Conservation (phyloP, 2,329 filamentous ascomycete species). For the Chlorencoelia australis region DNA sequence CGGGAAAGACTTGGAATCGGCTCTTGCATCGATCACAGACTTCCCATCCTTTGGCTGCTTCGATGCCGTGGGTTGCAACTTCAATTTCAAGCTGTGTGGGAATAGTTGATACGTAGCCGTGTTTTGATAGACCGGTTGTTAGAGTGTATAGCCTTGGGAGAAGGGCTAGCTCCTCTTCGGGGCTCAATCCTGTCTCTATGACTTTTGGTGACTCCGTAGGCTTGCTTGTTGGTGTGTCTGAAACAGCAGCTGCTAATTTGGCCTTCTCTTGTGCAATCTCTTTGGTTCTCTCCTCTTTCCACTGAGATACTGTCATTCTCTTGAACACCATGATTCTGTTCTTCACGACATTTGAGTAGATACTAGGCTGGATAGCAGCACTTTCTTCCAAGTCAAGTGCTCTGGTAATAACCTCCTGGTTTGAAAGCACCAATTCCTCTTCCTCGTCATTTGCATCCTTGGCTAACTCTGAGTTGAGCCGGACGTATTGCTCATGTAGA, state of each 20-base stretch:
- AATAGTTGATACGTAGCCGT: conserved; percentile 64
- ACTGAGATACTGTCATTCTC: conserved; percentile 62
- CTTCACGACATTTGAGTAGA: conserved; percentile 81
- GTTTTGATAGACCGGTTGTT: conserved; percentile 49
- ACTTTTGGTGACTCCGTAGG: conserved; percentile 34
- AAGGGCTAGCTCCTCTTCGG: conserved; percentile 57
- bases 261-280: conserved; percentile 31
- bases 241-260: conserved; percentile 26
- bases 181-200: conserved; percentile 60
- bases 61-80: conserved; percentile 53
- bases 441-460: conserved; percentile 41
- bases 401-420: conserved; percentile 57
- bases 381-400: conserved; percentile 72
- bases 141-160: conserved; percentile 54
- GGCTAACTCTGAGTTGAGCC: conserved; percentile 54
- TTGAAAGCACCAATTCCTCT: conserved; percentile 45
- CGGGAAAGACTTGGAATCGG: conserved; percentile 87
- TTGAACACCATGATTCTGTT: conserved; percentile 67
- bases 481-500: conserved; percentile 54
- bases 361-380: conserved; percentile 54
- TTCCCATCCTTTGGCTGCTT: conserved; percentile 68
- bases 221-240: conserved; percentile 21
- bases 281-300: conserved; percentile 51
- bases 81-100: conserved; percentile 59
- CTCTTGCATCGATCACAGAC: conserved; percentile 77